These are phyloP conservation scores for Malassezia psittaci DNA, from an alignment of 1,284 basidiomycete genomes.

Conservation along the genomic window DNA sequence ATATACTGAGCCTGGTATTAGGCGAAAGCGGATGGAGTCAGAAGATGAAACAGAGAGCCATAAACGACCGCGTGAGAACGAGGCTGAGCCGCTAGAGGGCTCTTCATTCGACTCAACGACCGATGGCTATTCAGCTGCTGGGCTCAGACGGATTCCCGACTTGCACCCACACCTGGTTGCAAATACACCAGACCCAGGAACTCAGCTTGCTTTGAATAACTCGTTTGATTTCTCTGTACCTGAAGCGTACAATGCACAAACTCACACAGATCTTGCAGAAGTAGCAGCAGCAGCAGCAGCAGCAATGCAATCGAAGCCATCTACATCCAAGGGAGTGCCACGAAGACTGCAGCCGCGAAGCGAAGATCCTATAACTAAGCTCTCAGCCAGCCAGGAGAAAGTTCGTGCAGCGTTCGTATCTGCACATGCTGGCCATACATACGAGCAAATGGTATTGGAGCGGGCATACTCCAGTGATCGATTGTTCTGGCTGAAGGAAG, in stretches of 20 bases:
- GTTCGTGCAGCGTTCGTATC: slow-evolving; percentile 15
- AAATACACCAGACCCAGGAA: neutral
- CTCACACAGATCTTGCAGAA: neutral
- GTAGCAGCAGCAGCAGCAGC: slow-evolving; percentile 1
- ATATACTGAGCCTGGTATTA: neutral
- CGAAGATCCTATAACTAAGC: neutral
- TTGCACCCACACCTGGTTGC: slow-evolving; percentile 10
- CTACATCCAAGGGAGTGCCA: neutral
- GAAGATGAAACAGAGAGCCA: neutral
- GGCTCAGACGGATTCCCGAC: slow-evolving; percentile 5
- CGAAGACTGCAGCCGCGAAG: neutral
- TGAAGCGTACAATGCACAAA: neutral
- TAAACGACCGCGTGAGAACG: too few relatives aligned
- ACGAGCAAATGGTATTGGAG: slow-evolving; percentile 21
- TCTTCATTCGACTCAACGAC: neutral
- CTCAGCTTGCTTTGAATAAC: slow-evolving; percentile 9
- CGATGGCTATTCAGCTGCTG: neutral
- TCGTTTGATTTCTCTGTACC: slow-evolving; percentile 4
- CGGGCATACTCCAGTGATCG: slow-evolving; percentile 19
- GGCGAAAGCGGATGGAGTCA: neutral
- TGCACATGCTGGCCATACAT: slow-evolving; percentile 16
- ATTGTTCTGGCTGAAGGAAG: slow-evolving; percentile 17
- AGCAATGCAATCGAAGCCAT: neutral
- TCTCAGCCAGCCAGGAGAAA: slow-evolving; percentile 14
- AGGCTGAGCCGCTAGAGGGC: too few relatives aligned